A percentile compares a stretch with the other conserved stretches of the same genome.
Conservation (phyloP, 495 filamentous ascomycete genomes). For the Penicillium simplicissimum region DNA sequence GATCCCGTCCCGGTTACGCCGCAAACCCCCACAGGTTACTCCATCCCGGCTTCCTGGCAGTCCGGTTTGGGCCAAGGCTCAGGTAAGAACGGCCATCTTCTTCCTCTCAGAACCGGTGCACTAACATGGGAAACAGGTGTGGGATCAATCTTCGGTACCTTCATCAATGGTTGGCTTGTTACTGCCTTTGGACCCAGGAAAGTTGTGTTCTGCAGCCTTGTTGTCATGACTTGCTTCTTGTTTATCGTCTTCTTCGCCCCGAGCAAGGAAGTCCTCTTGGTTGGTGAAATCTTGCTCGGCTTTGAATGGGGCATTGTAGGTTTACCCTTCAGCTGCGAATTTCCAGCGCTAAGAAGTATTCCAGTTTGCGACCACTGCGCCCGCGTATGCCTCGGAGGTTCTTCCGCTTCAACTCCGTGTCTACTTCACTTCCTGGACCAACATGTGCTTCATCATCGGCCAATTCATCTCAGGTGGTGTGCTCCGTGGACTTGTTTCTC, state of each 20-base stretch:
- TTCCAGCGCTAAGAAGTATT: background rate
- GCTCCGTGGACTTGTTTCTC: background rate
- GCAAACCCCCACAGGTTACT: background rate
- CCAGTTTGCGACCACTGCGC: background rate
- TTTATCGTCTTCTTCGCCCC: background rate
- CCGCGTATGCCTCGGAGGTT: background rate
- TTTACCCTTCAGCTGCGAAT: background rate
- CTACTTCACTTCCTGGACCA: background rate
- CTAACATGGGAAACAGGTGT: background rate
- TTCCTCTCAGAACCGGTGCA: background rate
- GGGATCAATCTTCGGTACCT: background rate
- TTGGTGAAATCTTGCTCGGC: background rate
- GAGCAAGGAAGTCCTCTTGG: background rate
- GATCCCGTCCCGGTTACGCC: background rate
- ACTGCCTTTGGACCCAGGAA: background rate
- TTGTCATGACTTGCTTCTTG: background rate
- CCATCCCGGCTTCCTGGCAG: background rate
- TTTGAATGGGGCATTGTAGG: slow-evolving; percentile 1
- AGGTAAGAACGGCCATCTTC: background rate
- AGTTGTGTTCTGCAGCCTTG: background rate
- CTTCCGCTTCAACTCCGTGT: background rate
- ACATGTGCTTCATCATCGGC: background rate
- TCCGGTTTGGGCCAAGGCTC: background rate
- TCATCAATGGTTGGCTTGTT: background rate
- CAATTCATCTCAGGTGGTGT: background rate